Percentiles rank a stretch among this genome's conserved stretches.
Conservation (phyloP, 2,329 filamentous ascomycete species). For the Tolypocladium pustulatum region DNA sequence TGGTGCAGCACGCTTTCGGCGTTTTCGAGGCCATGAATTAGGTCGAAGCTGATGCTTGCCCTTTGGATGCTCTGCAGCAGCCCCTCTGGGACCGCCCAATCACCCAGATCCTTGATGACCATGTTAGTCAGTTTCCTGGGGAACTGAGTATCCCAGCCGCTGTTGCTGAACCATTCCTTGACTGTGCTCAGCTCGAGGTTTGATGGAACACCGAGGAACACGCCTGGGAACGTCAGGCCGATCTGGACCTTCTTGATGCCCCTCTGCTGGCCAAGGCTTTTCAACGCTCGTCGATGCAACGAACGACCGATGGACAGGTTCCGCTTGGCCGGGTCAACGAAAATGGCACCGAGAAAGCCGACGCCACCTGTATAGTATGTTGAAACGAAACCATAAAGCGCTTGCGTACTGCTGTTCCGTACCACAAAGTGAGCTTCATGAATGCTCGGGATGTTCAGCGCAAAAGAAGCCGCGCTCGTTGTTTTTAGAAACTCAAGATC, state of each 20-base stretch:
- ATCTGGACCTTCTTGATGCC: slow-evolving; percentile 73
- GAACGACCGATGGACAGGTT: slow-evolving; percentile 87
- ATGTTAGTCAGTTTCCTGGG: slow-evolving; percentile 53
- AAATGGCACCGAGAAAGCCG: slow-evolving; percentile 73
- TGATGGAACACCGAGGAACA: slow-evolving; percentile 73
- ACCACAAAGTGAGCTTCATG: slow-evolving; percentile 86
- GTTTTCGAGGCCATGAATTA: slow-evolving; percentile 72
- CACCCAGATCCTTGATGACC: slow-evolving; percentile 58
- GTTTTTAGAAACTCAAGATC: slow-evolving; percentile 60
- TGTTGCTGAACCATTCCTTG: slow-evolving; percentile 76
- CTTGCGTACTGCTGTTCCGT: slow-evolving; percentile 83
- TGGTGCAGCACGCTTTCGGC: slow-evolving; percentile 64
- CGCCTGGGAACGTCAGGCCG: slow-evolving; percentile 69
- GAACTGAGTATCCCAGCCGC: slow-evolving; percentile 72
- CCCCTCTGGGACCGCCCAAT: slow-evolving; percentile 68
- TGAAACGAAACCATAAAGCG: slow-evolving; percentile 83
- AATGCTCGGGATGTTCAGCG: slow-evolving; percentile 58
- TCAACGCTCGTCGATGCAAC: slow-evolving; percentile 74
- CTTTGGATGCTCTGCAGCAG: slow-evolving; percentile 63
- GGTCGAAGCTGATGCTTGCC: slow-evolving; percentile 68
- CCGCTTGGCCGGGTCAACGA: slow-evolving; percentile 78
- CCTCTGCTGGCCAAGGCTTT: slow-evolving; percentile 57
- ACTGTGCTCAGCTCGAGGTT: slow-evolving; percentile 34
- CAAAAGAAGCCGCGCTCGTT: slow-evolving; percentile 64
- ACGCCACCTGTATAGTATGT: slow-evolving; percentile 68